Evolutionary conservation across 2,329 filamentous ascomycete species (phyloP).

Genomic region (Penicillium griseofulvum): DNA sequence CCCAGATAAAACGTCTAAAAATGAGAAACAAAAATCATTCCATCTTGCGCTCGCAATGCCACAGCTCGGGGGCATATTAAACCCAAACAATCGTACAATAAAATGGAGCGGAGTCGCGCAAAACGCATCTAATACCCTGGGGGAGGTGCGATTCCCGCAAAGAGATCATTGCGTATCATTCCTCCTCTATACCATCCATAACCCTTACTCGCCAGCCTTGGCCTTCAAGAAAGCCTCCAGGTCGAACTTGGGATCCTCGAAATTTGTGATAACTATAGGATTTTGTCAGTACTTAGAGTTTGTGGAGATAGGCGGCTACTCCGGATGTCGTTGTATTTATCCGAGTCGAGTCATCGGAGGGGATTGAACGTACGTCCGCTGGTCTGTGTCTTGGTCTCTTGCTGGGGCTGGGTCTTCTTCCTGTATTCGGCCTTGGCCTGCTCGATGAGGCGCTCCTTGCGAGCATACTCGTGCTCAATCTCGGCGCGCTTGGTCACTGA

Average conservation of each 20-base stretch:
- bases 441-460: conserved; percentile 87
- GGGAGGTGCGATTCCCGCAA: conserved; percentile 33
- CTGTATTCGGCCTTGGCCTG: conserved; percentile 88
- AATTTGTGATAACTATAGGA: conserved; percentile 66
- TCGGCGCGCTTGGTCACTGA: conserved; percentile 67
- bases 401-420: conserved; percentile 65
- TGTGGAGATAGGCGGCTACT: conserved; percentile 4
- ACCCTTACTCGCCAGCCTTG: conserved; percentile 50
- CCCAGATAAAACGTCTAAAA: conserved; percentile 43
- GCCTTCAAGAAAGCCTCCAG: conserved; percentile 78
- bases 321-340: conserved; percentile 1
- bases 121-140: conserved; percentile 34
- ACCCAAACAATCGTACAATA: conserved; percentile 45
- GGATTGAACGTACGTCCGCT: conserved; percentile 34
- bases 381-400: conserved; percentile 40
- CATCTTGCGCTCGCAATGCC: conserved; percentile 43
- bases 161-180: conserved; percentile 32
- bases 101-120: conserved; percentile 34
- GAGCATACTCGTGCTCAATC: conserved; percentile 78
- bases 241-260: conserved; percentile 86
- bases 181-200: conserved; percentile 26
- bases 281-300: conserved; percentile 11
- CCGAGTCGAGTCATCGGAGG: background rate
- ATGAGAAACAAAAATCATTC: conserved; percentile 37
- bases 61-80: conserved; percentile 40